These are phyloP conservation scores for Alternaria novae-zelandiae DNA, from an alignment of 2,329 filamentous ascomycete genomes.

Conservation along the genomic window DNA sequence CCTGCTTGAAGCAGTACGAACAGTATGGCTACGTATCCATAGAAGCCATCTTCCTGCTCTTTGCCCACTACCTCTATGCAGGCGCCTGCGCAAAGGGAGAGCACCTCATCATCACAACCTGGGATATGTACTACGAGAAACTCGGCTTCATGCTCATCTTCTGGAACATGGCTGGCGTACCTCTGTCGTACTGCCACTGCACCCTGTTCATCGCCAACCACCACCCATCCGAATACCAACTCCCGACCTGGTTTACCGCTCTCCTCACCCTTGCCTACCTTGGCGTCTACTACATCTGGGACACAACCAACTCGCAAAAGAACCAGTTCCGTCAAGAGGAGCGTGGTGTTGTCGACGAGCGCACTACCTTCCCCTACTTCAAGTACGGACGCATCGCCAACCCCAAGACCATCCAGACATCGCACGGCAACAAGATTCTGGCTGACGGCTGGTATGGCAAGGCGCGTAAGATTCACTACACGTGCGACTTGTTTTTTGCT, in stretches of 20 bases:
- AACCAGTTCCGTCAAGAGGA: slow-evolving; percentile 87
- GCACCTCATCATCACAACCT: slow-evolving; percentile 87
- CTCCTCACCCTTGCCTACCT: slow-evolving; percentile 75
- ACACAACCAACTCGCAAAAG: slow-evolving; percentile 91
- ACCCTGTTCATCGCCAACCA: slow-evolving; percentile 89
- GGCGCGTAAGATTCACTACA: slow-evolving; percentile 82
- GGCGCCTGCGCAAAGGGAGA: slow-evolving; percentile 93
- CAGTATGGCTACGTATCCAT: slow-evolving; percentile 82
- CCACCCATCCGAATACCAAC: slow-evolving; percentile 75
- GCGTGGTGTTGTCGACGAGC: slow-evolving; percentile 69
- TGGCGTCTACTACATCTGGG: slow-evolving; percentile 89
- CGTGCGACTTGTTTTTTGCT: slow-evolving; percentile 80
- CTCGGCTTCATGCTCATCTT: slow-evolving; percentile 98
- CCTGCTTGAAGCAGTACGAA: slow-evolving; percentile 84
- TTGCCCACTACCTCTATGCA: slow-evolving; percentile 91
- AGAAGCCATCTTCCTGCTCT: slow-evolving; percentile 82
- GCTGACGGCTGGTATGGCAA: slow-evolving; percentile 80
- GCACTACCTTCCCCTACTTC: slow-evolving; percentile 87
- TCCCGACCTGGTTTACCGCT: slow-evolving; percentile 72
- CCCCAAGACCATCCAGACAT: slow-evolving; percentile 76
- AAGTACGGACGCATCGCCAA: slow-evolving; percentile 85
- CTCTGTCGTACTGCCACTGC: slow-evolving; percentile 91
- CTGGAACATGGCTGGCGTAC: slow-evolving; percentile 94
- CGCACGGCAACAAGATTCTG: slow-evolving; percentile 76
- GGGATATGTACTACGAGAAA: slow-evolving; percentile 98